Evolutionary conservation across 2,329 filamentous ascomycete species (phyloP), one percentile per base, ranked within the genome.

Genomic region (Cryphonectria carpinicola): DNA sequence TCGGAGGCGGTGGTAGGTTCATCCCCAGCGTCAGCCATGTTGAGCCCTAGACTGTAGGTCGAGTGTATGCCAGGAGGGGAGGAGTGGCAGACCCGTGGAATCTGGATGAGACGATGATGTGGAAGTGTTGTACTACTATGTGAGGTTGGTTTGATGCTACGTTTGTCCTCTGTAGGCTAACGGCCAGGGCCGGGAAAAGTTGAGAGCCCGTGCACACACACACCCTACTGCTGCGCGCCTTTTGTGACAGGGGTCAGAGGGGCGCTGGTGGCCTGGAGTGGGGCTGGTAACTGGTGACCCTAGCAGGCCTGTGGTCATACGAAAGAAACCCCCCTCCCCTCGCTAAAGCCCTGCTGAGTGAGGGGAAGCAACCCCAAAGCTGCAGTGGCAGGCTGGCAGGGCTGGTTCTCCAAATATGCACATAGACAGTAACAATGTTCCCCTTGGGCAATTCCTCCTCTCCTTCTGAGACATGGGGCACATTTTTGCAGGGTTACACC

Each of bases 11-110:
- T 88, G 76, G 87, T 85, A 71, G 88, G 85, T 75, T 91, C 89
- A 79, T 94, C 92, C 79, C 92, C 93, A 74, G 86, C 88, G 82
- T 97, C 95, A 76, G 95, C 93, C 95, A 98, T 98, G 72, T 74
- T 83, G 74, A 62, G 35, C 62, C 28, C 52, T 62, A 52, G 37
- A 37, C 37, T 67, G 39, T 32, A 19, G 54, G 49, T 28, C 41
- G 66, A 62, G n/a, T 28, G 62, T 17, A 17, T 52, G 56, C 43
- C 61, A 13, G n/a, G 14, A 58, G 17, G 4, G 37, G 67, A 19
- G 61, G 32, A 32, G 13, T 43, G n/a, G 46, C 46, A 49, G 37
- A 49, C 46, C n/a, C 19, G 22, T n/a, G 46, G 46, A 22, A n/a
- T 49, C 22, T 49, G 46, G 19, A 49, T 49, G 46, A 7, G n/a